These are phyloP conservation scores for Rhizophagus prolifer DNA, from an alignment of 192 early-diverging fungal genomes.

Conservation along the genomic window DNA sequence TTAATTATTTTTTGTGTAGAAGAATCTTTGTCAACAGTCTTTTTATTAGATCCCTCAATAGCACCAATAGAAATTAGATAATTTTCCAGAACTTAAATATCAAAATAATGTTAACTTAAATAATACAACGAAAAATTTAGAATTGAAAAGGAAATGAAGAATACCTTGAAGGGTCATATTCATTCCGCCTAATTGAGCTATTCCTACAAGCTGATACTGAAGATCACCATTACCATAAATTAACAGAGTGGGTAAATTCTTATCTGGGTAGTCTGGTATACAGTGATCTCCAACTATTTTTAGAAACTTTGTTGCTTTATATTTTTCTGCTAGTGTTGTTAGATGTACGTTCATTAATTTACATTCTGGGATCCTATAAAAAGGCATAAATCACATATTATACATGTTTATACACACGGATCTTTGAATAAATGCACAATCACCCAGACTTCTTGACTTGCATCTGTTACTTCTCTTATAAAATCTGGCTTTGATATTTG, in stretches of 20 bases:
- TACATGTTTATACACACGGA: slow-evolving; percentile 38
- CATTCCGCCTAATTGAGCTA: slow-evolving; percentile 78
- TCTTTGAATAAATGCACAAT: slow-evolving; percentile 69
- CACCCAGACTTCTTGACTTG: slow-evolving; percentile 69
- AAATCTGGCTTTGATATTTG: slow-evolving; percentile 96
- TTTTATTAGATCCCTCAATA: slow-evolving; percentile 6
- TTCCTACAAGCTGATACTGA: slow-evolving; percentile 78
- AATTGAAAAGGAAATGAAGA: not conserved
- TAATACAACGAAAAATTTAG: not conserved
- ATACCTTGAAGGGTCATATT: slow-evolving; percentile 69
- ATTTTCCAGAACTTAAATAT: slow-evolving; percentile 16
- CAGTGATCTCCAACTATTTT: slow-evolving; percentile 92
- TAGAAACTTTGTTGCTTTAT: slow-evolving; percentile 89
- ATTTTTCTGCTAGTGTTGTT: slow-evolving; percentile 66
- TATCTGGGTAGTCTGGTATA: slow-evolving; percentile 94
- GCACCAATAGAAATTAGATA: slow-evolving; percentile 20
- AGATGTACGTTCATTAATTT: slow-evolving; percentile 80
- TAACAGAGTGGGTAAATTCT: slow-evolving; percentile 83
- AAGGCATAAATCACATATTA: slow-evolving; percentile 9
- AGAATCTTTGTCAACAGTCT: not conserved
- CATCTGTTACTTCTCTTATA: slow-evolving; percentile 83
- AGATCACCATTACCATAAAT: slow-evolving; percentile 90
- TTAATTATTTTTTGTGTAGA: slow-evolving; percentile 11
- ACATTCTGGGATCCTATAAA: slow-evolving; percentile 76
- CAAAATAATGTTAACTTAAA: not conserved